A percentile compares a stretch with the other conserved stretches of the same genome.
These are phyloP conservation scores for Clarkia xantiana DNA, from an alignment of 345 rosid species.

Conservation along the genomic window DNA sequence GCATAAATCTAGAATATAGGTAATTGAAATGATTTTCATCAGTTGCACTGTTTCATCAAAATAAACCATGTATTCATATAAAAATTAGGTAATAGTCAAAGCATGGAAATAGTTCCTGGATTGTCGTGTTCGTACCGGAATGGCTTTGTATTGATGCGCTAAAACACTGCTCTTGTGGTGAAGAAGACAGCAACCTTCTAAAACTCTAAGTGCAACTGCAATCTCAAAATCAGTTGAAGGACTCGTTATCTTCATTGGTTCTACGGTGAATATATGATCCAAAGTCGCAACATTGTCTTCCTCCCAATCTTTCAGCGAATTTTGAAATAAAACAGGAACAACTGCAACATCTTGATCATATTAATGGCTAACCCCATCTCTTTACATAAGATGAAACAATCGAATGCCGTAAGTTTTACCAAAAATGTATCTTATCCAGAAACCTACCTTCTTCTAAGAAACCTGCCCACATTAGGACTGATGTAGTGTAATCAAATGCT, in stretches of 20 bases:
- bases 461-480: too few relatives aligned
- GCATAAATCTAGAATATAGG: too few relatives aligned
- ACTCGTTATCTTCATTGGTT: slow-evolving; percentile 68
- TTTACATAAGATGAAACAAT: neutral
- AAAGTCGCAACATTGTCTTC: slow-evolving; percentile 58
- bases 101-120: too few relatives aligned
- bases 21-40: too few relatives aligned
- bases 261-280: slow-evolving; percentile 67
- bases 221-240: slow-evolving; percentile 72
- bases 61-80: too few relatives aligned
- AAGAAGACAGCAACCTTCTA: slow-evolving; percentile 92
- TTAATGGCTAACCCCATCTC: neutral
- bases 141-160: slow-evolving; percentile 75
- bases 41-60: too few relatives aligned
- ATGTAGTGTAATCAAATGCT: too few relatives aligned
- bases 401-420: too few relatives aligned
- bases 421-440: too few relatives aligned
- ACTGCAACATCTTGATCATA: slow-evolving; percentile 25
- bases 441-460: too few relatives aligned
- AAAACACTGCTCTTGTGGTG: slow-evolving; percentile 66
- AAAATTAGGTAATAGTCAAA: too few relatives aligned
- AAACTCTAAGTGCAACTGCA: slow-evolving; percentile 77
- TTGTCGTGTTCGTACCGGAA: slow-evolving; percentile 26
- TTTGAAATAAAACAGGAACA: slow-evolving; percentile 63
- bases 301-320: slow-evolving; percentile 54